Conservation (phyloP, 106 monocot genomes). For the Allium cepa region DNA sequence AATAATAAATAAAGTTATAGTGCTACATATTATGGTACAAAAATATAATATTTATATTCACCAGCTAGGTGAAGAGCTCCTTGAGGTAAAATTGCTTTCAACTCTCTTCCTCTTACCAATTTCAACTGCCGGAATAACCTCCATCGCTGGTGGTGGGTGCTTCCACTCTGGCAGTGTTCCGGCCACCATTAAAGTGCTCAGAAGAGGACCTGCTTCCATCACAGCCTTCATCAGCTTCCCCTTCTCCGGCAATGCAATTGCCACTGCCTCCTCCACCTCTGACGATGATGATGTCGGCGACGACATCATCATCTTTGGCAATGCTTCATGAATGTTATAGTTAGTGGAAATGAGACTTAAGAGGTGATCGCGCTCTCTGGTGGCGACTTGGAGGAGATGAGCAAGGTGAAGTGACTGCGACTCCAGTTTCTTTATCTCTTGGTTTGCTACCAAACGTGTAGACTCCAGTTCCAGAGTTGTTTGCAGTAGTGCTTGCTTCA, state of each 20-base stretch:
- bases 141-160: conserved; percentile 25
- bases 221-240: conserved; percentile 20
- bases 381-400: conserved; percentile 30
- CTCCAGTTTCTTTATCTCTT: conserved; percentile 41
- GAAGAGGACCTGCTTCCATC: conserved; percentile 15
- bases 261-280: conserved; percentile 6
- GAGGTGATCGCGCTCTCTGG: conserved; percentile 50
- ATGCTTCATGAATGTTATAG: conserved; percentile 1
- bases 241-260: conserved; percentile 12
- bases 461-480: conserved; percentile 38
- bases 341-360: conserved; percentile 5
- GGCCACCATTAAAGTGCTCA: conserved; percentile 14
- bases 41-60: no score
- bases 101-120: no score
- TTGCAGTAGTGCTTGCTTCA: conserved; percentile 26
- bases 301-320: conserved; percentile 8
- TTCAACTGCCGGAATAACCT: neutral
- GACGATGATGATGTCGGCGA: conserved; percentile 1
- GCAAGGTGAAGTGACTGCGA: conserved; percentile 34
- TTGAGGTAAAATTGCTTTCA: no score
- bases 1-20: no score
- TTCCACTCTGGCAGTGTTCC: conserved; percentile 10
- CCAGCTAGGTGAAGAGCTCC: no score
- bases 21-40: no score
- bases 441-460: conserved; percentile 32